A percentile compares a stretch with the other conserved stretches of the same genome.
These are phyloP conservation scores for Dendrobium nobile DNA, from an alignment of 106 monocot species.

Conservation along the genomic window DNA sequence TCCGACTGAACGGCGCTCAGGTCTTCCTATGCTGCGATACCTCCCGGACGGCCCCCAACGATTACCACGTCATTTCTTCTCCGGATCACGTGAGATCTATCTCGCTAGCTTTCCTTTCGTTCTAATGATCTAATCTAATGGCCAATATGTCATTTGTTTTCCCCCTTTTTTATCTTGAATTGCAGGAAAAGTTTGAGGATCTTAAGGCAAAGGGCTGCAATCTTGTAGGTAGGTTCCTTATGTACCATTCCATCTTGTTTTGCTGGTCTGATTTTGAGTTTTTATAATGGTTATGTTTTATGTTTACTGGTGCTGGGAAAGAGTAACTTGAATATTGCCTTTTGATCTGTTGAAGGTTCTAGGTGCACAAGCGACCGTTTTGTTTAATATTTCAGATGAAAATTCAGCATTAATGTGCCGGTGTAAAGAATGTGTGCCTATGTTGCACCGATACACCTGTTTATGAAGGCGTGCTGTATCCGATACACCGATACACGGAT, in stretches of 20 bases:
- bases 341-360: too few species aligned
- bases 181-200: slow-evolving; percentile 87
- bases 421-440: neutral
- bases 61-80: slow-evolving; percentile 91
- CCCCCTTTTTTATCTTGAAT: neutral
- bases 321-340: too few species aligned
- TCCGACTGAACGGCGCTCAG: slow-evolving; percentile 79
- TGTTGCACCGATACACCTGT: too few species aligned
- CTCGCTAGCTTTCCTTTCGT: neutral
- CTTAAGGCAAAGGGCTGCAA: slow-evolving; percentile 82
- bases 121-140: too few species aligned
- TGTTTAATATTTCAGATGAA: neutral
- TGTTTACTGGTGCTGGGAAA: too few species aligned
- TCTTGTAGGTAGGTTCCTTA: slow-evolving; percentile 46
- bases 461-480: too few species aligned
- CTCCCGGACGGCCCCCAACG: slow-evolving; percentile 42
- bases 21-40: slow-evolving; percentile 84
- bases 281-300: neutral
- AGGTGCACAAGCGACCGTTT: neutral
- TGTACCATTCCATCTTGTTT: neutral
- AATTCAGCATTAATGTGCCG: neutral
- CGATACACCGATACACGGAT: too few species aligned
- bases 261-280: neutral
- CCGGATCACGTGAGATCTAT: slow-evolving; percentile 43
- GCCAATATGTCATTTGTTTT: neutral